Evolutionary conservation across 164 flowering plant species (phyloP), one percentile per base, ranked within the genome.

Genomic region (Magnolia kwangsiensis): DNA sequence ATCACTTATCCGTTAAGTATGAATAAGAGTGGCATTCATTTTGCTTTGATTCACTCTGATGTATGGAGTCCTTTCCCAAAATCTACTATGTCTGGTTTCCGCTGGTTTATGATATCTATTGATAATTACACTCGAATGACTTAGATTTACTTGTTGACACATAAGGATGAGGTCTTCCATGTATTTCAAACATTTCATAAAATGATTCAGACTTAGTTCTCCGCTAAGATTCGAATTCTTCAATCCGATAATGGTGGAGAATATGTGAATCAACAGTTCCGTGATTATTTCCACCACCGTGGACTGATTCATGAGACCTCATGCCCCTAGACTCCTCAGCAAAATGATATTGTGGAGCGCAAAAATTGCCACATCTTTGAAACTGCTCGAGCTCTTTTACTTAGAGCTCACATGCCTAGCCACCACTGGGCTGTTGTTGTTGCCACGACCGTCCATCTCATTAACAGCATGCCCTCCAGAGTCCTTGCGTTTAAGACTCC

Each of bases 221-320:
- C 1, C 0, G 2, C 29, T 27, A 27, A 1, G 69, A 21, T 24
- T 24, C 14, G 16, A n/a, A 66, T 24, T 23, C 69, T 66, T 23
- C 45, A 45, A 20, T 66, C 31, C 0, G 45, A 66, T 23, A 66
- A 66, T 66, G 69, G 31, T 20, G 69, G 69, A 8, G 69, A 21
- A 14, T 66, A 66, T 66, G 69, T 66, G 27, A 66, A 66, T 23
- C 69, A 66, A 16, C 69, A 10, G 29, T 66, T 66, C 7, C 69
- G 7, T 66, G 27, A 16, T 7, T 66, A 66, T 66, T 66, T 66
- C n/a, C 69, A 66, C 8, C 69, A 66, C 10, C 69, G 1, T 66
- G 69, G 69, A 9, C 69, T 66, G 8, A 66, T 66, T n/a, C 69
- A 66, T 23, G 69, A 66, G 31, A 66, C 69, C 69, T 66, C 69